These are phyloP conservation scores for Venturia pyrina DNA, from an alignment of 2,329 filamentous ascomycete genomes.

Conservation along the genomic window DNA sequence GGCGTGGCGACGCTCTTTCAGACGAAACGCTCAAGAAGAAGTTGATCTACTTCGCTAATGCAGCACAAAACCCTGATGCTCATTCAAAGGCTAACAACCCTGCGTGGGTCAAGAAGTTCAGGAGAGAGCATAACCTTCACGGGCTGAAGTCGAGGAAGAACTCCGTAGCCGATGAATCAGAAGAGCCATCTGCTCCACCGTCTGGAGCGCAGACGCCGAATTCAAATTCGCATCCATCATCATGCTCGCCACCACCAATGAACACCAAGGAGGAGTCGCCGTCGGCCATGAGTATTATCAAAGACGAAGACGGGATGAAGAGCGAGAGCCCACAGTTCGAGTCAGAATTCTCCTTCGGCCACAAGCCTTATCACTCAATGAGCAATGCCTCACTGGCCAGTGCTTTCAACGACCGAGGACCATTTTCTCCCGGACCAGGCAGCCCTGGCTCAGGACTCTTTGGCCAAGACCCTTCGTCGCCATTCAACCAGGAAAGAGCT, in stretches of 20 bases:
- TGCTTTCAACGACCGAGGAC: constrained; percentile 54
- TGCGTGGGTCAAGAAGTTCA: constrained; percentile 90
- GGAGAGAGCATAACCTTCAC: constrained; percentile 66
- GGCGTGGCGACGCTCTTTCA: constrained; percentile 61
- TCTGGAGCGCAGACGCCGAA: constrained; percentile 52
- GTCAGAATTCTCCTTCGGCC: constrained; percentile 42
- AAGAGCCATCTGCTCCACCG: constrained; percentile 17
- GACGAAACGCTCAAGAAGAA: constrained; percentile 81
- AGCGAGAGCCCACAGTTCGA: constrained; percentile 47
- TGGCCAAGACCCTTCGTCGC: constrained; percentile 55
- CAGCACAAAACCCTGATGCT: constrained; percentile 60
- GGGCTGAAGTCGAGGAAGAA: constrained; percentile 42
- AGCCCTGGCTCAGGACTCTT: constrained; percentile 72
- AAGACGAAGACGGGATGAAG: constrained; percentile 60
- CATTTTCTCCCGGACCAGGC: constrained; percentile 61
- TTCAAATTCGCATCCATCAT: constrained; percentile 57
- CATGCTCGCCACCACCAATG: constrained; percentile 49
- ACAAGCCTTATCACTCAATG: constrained; percentile 56
- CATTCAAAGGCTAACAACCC: constrained; percentile 61
- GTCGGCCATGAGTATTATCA: constrained; percentile 54
- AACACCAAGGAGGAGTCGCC: constrained; percentile 46
- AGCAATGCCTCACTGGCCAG: constrained; percentile 57
- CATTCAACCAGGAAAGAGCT: constrained; percentile 19
- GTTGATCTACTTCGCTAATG: constrained; percentile 68
- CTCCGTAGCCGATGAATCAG: constrained; percentile 34